phyloP scores from a whole-genome alignment of 2,329 filamentous ascomycete species.

The Emmonsia crescens region DNA sequence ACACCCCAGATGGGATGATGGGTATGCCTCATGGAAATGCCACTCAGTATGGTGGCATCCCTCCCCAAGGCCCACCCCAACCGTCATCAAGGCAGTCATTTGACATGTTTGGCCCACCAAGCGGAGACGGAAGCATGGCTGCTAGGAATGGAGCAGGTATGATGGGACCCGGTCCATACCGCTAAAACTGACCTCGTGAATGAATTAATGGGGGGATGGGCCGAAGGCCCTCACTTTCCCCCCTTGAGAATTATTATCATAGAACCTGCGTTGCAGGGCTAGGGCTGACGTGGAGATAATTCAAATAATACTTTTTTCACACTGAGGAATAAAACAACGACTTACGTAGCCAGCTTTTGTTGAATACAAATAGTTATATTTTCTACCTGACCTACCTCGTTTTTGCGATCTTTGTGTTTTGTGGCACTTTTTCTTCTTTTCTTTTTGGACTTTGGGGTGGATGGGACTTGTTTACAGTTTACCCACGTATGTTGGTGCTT shows the following conservation, averaged over 20 bases:
- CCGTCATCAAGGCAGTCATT: slow-evolving; percentile 31
- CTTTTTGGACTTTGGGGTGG: not conserved
- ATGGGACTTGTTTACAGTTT: not conserved
- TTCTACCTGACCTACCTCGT: not conserved
- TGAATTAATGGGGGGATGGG: not conserved
- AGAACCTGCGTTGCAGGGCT: not conserved
- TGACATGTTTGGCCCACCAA: slow-evolving; percentile 34
- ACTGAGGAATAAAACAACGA: not conserved
- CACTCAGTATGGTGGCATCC: slow-evolving; percentile 26
- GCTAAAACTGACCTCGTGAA: slow-evolving; percentile 4
- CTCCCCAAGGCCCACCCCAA: slow-evolving; percentile 27
- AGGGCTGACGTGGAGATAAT: not conserved
- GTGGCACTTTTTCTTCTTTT: not conserved
- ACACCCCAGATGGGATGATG: slow-evolving; percentile 29
- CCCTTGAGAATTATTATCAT: not conserved
- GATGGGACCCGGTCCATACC: slow-evolving; percentile 16
- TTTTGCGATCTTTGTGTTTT: not conserved
- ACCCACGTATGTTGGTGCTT: not conserved
- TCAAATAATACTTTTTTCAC: not conserved
- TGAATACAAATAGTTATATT: not conserved
- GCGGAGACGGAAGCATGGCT: slow-evolving; percentile 12
- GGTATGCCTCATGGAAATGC: slow-evolving; percentile 25
- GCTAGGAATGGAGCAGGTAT: slow-evolving; percentile 10
- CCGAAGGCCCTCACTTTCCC: not conserved
- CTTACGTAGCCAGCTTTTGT: not conserved